Evolutionary conservation across 2,329 filamentous ascomycete genomes (phyloP), one percentile per base, ranked within the genome.

Genomic region (Cercospora sojina): DNA sequence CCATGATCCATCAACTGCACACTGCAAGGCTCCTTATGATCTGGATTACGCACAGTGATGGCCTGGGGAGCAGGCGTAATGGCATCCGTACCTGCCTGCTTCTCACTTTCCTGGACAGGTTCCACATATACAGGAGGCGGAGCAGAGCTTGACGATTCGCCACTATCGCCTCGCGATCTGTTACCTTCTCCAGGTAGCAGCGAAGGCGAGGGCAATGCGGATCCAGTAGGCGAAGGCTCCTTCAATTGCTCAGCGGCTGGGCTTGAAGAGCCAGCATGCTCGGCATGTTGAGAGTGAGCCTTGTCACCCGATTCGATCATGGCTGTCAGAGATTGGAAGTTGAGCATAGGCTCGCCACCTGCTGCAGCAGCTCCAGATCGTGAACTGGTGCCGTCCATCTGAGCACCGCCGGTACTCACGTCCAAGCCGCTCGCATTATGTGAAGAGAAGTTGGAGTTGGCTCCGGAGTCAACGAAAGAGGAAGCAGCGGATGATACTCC

Each of bases 401-500:
- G 66, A 43, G 64, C 65, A 16, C 47, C 62, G 13, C 57, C 63
- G 29, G 2, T 47, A 10, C 68, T 64, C 1, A 87, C 77, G 51
- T 85, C 87, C 1, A 85, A 74, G 4, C 84, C 85, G 68, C 86
- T 89, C 1, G 82, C 83, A 56, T 82, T 84, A 0, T 86, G 84
- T 51, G 76, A 80, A 7, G 79, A 79, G 10, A 71, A 41, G 31
- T 65, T 67, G 3, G 67, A 72, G 10, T 73, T 71, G 1, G 83
- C 81, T 1, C 83, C 81, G 32, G 89, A 91, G 59, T 94, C 92
- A 0, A 87, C 83, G 12, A 89, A 83, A 0, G 92, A 96, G 0
- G 93, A 96, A 8, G 89, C 88, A 0, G 91, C 86, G 0, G 93
- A 96, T 0, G 93, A 97, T 1, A 92, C 90, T 72, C 90, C 96